Evolutionary conservation across 2,329 filamentous ascomycete species (phyloP), one percentile per base, ranked within the genome.

Genomic region (Colletotrichum simmondsii): DNA sequence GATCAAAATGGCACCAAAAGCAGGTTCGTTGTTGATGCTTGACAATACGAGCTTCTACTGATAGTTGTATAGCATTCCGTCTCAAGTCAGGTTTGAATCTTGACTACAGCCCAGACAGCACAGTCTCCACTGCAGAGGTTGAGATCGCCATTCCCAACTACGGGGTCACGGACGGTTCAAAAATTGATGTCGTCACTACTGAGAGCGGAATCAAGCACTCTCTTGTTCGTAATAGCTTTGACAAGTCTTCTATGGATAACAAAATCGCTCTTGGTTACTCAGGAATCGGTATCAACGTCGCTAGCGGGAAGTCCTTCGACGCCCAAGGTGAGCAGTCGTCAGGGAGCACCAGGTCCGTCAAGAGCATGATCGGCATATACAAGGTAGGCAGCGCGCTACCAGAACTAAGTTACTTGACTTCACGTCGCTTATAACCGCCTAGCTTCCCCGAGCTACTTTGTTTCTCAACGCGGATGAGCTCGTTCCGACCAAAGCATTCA

Each of bases 1-100:
- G 28, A 35, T 52, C n/a, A 69, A 69, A 3, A 69, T 69, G 60
- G 66, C 66, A 1, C 52, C 66, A n/a, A 69, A 65, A 5, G 59
- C 66, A 0, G 66, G 66, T 68, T 24, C 22, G 32, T 42, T 6
- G 7, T 4, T 1, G 11, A 5, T 16, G 1, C 7, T 52, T 24
- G 10, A 32, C n/a, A 5, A 5, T 61, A 2, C 4, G 2, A 22
- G 28, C 8, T 14, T 52, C n/a, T 8, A 22, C 57, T 52, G 8
- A 63, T 19, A 32, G 8, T 7, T 2, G 7, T 12, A 16, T 12
- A 65, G 63, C 53, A 6, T 65, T 65, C 19, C 2, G 53, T 37
- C 53, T 65, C 7, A 16, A 22, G 5, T 10, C 22, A 32, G 53
- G 35, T 12, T 53, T 65, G 16, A 65, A 65, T 24, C 32, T 59